Conservation (phyloP, 495 filamentous ascomycete species). For the Hypoxylon subgilvum region DNA sequence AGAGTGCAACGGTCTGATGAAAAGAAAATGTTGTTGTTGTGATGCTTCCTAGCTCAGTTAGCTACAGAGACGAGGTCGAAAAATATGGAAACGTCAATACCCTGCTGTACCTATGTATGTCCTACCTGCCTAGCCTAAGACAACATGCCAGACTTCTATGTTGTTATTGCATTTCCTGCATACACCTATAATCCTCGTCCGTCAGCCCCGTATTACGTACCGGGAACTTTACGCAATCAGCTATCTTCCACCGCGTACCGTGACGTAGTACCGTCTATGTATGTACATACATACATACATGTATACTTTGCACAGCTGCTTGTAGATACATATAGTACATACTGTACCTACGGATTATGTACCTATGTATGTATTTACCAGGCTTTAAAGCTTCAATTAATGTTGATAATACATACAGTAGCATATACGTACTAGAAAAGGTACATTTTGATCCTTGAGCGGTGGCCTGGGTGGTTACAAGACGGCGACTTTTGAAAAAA, state of each 20-base stretch:
- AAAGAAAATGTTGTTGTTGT: slow-evolving; percentile 18
- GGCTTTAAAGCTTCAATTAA: no score
- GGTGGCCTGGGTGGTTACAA: no score
- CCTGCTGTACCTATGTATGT: background rate
- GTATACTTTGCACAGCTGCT: background rate
- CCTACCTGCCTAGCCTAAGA: no score
- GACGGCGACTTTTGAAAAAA: no score
- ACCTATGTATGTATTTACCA: background rate
- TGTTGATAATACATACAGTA: background rate
- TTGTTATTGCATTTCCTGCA: slow-evolving; percentile 37
- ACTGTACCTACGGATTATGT: no score
- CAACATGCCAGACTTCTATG: slow-evolving; percentile 27
- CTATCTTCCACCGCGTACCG: slow-evolving; percentile 15
- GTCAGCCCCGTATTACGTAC: slow-evolving; percentile 6
- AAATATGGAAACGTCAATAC: slow-evolving; percentile 32
- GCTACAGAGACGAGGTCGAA: slow-evolving; percentile 20
- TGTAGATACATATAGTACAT: background rate
- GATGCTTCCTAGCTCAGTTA: slow-evolving; percentile 29
- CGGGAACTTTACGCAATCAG: slow-evolving; percentile 16
- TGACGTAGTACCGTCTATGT: slow-evolving; percentile 9
- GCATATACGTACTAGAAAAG: background rate
- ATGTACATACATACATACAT: background rate
- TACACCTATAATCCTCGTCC: background rate
- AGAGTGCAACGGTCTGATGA: slow-evolving; percentile 11
- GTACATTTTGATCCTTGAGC: background rate